A percentile compares a stretch with the other conserved stretches of the same genome.
These are phyloP conservation scores for Aciculosporium take DNA, from an alignment of 2,329 filamentous ascomycete species.

Conservation along the genomic window DNA sequence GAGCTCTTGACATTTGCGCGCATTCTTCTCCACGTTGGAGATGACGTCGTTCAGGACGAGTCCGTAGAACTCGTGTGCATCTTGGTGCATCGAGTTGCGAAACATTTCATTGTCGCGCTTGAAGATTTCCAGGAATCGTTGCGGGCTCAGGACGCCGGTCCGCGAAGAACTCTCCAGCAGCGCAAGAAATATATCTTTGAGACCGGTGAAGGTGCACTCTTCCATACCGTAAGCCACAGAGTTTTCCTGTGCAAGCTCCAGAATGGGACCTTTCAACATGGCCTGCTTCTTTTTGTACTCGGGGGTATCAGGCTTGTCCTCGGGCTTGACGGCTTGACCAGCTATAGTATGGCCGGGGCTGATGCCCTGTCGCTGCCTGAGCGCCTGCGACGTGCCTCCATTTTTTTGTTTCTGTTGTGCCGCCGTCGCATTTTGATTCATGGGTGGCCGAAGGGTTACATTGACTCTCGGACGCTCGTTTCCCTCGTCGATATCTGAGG, in stretches of 20 bases:
- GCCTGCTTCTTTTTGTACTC: constrained; percentile 98
- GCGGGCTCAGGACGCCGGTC: constrained; percentile 81
- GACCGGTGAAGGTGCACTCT: constrained; percentile 82
- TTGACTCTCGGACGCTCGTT: constrained; percentile 35
- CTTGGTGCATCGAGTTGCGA: constrained; percentile 91
- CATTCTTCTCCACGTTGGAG: constrained; percentile 80
- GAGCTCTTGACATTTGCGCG: constrained; percentile 46
- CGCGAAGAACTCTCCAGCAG: constrained; percentile 68
- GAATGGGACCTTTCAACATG: constrained; percentile 70
- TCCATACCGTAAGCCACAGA: constrained; percentile 75
- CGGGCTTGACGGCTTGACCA: constrained; percentile 50
- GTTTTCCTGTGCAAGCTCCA: constrained; percentile 75
- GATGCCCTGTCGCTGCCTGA: constrained; percentile 41
- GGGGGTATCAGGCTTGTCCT: constrained; percentile 86
- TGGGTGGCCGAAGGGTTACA: constrained; percentile 44
- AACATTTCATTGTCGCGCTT: constrained; percentile 96
- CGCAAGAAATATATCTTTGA: constrained; percentile 93
- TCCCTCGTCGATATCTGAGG: constrained; percentile 54
- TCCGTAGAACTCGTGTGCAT: constrained; percentile 94
- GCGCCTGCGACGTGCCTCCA: constrained; percentile 39
- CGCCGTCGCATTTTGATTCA: constrained; percentile 31
- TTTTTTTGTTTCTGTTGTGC: constrained; percentile 34
- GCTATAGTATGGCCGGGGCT: constrained; percentile 39
- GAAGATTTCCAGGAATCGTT: constrained; percentile 86
- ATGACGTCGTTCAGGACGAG: constrained; percentile 93